These are phyloP conservation scores for Phyllachora maydis DNA, from an alignment of 2,329 filamentous ascomycete genomes.

Conservation along the genomic window DNA sequence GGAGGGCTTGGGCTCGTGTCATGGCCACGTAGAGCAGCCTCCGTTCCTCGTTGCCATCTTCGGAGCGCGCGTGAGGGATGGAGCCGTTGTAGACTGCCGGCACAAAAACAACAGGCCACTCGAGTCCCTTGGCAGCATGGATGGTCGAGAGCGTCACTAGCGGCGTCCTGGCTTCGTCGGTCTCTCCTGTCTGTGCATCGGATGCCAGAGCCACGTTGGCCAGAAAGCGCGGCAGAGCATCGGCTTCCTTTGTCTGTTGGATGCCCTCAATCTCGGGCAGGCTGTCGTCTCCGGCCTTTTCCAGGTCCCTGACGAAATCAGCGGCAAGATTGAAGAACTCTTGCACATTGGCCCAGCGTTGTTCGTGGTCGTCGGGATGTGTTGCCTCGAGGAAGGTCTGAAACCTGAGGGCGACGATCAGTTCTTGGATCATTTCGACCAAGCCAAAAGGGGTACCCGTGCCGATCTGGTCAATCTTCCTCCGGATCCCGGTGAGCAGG, in stretches of 20 bases:
- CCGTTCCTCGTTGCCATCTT: conserved; percentile 74
- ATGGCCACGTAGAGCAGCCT: conserved; percentile 87
- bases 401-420: conserved; percentile 48
- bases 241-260: conserved; percentile 44
- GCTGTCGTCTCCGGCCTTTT: conserved; percentile 25
- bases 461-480: conserved; percentile 10
- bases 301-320: conserved; percentile 37
- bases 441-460: conserved; percentile 14
- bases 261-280: conserved; percentile 51
- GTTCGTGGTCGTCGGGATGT: conserved; percentile 55
- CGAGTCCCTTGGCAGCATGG: conserved; percentile 84
- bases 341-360: conserved; percentile 72
- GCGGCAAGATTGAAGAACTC: conserved; percentile 66
- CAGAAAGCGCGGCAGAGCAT: conserved; percentile 55
- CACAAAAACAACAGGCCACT: conserved; percentile 92
- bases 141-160: conserved; percentile 88
- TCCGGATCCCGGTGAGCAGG: conserved; percentile 16
- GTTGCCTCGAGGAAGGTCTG: conserved; percentile 52
- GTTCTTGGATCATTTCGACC: conserved; percentile 25
- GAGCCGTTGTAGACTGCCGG: conserved; percentile 78
- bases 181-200: conserved; percentile 46
- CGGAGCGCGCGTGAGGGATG: conserved; percentile 72
- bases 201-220: conserved; percentile 76
- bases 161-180: conserved; percentile 30
- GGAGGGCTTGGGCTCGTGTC: conserved; percentile 71